Evolutionary conservation across 2,329 filamentous ascomycete genomes (phyloP), one percentile per base, ranked within the genome.

Genomic region (Apiospora rasikravindrae): DNA sequence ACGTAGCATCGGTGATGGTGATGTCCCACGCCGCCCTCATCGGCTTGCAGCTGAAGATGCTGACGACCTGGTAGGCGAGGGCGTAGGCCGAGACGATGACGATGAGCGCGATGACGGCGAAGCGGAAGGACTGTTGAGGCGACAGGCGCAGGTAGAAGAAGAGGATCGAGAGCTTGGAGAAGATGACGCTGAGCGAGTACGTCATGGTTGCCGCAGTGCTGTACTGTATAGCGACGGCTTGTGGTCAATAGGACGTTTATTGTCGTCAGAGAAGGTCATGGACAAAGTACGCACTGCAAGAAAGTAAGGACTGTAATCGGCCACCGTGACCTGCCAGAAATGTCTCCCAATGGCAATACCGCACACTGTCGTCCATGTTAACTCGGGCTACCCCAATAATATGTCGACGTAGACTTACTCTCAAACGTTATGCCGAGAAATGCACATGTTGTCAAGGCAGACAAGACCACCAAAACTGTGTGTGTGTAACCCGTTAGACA

Each of bases 321-420:
- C 69, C 69, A 37, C 69, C 51, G 33, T 40, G 67, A 22, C 33
- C 5, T n/a, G 53, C 33, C 33, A 67, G 53, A 29, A 70, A 29
- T 33, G 70, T 68, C 6, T 72, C 71, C 71, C 68, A 67, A 37
- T 42, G 29, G 45, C 70, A 67, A 42, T 70, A 67, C 22, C 19
- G 29, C 37, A 72, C 37, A 42, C 71, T 68, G 26, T 70, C 42
- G 0, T 67, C 26, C n/a, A 16, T 47, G 13, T 72, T 57, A 70
- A 22, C 4, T 13, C 33, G 33, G 7, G 19, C 16, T 4, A 45
- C 19, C 10, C 42, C 16, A 14, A 10, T 13, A 14, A 10, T 13
- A 1, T 29, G 22, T 10, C 47, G 22, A 24, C 24, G 7, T 24
- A 51, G n/a, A 24, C 47, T 51, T 51, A 51, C 49, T 51, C 10